These are phyloP conservation scores for Heterococcus sp. DNA, from an alignment of 108 stramenopile genomes.

Conservation along the genomic window DNA sequence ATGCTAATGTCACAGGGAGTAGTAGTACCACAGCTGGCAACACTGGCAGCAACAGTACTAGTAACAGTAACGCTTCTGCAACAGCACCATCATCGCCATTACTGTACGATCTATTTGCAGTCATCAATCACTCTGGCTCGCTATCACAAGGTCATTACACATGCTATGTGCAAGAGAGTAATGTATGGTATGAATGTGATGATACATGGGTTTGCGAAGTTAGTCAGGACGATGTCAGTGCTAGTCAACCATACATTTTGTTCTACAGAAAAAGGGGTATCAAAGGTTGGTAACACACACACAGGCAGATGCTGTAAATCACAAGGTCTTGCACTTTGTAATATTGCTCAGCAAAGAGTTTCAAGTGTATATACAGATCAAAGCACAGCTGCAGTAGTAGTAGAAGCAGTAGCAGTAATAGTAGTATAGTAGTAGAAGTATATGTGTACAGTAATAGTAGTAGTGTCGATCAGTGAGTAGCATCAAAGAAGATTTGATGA, in stretches of 20 bases:
- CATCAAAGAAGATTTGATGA: too few species aligned
- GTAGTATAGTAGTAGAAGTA: too few species aligned
- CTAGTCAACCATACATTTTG: slow-evolving; percentile 34
- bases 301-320: too few species aligned
- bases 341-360: too few species aligned
- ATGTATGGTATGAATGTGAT: slow-evolving; percentile 40
- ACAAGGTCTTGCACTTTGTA: too few species aligned
- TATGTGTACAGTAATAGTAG: too few species aligned
- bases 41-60: background rate
- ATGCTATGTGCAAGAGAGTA: slow-evolving; percentile 28
- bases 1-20: background rate
- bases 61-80: background rate
- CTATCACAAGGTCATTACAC: slow-evolving; percentile 44
- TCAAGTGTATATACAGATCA: too few species aligned
- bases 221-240: slow-evolving; percentile 26
- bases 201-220: slow-evolving; percentile 44
- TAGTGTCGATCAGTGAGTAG: too few species aligned
- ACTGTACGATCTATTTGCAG: slow-evolving; percentile 46
- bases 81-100: slow-evolving; percentile 24
- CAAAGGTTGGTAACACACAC: too few species aligned
- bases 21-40: background rate
- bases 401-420: too few species aligned
- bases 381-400: too few species aligned
- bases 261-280: slow-evolving; percentile 42
- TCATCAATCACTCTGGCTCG: slow-evolving; percentile 44